Evolutionary conservation across 2,329 filamentous ascomycete genomes (phyloP), one percentile per base, ranked within the genome.

Genomic region (Aspergillus clavatus): DNA sequence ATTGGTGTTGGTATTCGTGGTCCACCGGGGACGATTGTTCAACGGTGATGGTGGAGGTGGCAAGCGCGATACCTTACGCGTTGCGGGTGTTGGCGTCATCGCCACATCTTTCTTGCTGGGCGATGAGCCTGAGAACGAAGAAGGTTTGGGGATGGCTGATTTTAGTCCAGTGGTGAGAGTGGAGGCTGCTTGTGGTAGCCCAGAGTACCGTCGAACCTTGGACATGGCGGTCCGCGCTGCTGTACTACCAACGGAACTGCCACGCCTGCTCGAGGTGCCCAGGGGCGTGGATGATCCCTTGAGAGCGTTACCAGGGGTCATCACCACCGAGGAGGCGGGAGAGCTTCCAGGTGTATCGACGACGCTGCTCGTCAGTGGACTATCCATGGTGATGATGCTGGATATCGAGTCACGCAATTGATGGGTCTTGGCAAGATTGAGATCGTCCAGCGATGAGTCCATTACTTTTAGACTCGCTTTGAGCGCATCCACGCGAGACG

Each of bases 351-450:
- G 84, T 0, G 84, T 87, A 26, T 84, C 88, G 37, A 82, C 70
- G 38, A 80, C 78, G 57, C 87, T 91, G 50, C 78, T 83, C 7
- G 80, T 70, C 2, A 83, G 79, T 2, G 87, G 89, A 42, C 81
- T 79, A 60, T 94, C 89, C 54, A 87, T 87, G 2, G 88, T 94
- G 3, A 95, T 75, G 67, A 96, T 88, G 56, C 87, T 96, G 0
- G 90, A 96, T 45, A 97, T 85, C 0, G 91, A 96, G 65, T 97
- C 91, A 38, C 91, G 81, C 39, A 96, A 75, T 56, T 91, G 86
- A 60, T 89, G 86, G 42, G 80, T 82, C 52, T 77, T 79, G 46
- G 71, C 68, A 33, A 75, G 66, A 36, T 71, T 71, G 2, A 90
- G 73, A 42, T 94, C 88, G 46, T 93, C 87, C 24, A 97, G 65